These are phyloP conservation scores for Hypomontagnella monticulosa DNA, from an alignment of 495 filamentous ascomycete species.

Conservation along the genomic window DNA sequence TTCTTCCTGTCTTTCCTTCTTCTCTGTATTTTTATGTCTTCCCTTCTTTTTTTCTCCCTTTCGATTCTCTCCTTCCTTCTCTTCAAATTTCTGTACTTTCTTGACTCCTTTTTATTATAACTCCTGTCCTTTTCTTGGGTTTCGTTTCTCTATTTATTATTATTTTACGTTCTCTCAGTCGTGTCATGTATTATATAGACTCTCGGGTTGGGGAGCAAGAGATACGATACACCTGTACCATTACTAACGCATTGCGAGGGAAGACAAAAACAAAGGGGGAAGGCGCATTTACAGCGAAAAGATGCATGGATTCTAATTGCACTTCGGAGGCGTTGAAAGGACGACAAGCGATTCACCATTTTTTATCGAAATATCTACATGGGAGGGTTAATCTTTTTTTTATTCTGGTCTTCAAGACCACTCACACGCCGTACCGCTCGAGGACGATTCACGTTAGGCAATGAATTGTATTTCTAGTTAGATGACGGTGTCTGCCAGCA, in stretches of 20 bases:
- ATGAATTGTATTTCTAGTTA: conserved; percentile 36
- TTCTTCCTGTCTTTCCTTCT: conserved; percentile 19
- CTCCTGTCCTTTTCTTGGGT: conserved; percentile 5
- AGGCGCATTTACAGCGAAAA: conserved; percentile 10
- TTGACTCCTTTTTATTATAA: conserved; percentile 17
- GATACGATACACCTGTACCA: conserved; percentile 38
- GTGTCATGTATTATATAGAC: conserved; percentile 37
- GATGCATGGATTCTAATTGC: conserved; percentile 20
- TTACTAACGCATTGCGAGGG: conserved; percentile 34
- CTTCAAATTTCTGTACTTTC: conserved; percentile 18
- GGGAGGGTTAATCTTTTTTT: conserved; percentile 7
- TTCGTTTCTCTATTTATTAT: conserved; percentile 13
- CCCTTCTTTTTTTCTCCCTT: conserved; percentile 18
- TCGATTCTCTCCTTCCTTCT: conserved; percentile 11
- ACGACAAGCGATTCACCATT: neutral
- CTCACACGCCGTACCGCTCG: conserved; percentile 4
- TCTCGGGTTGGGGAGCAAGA: conserved; percentile 1
- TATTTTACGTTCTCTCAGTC: conserved; percentile 11
- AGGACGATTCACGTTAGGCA: conserved; percentile 27
- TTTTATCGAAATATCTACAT: conserved; percentile 17
- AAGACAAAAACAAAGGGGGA: conserved; percentile 23
- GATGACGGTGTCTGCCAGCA: neutral
- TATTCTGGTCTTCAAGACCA: conserved; percentile 11
- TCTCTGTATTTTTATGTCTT: conserved; percentile 25
- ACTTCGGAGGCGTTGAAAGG: conserved; percentile 30